Evolutionary conservation across 495 filamentous ascomycete genomes (phyloP).

Genomic region (Pseudomonodictys pantanalensis): DNA sequence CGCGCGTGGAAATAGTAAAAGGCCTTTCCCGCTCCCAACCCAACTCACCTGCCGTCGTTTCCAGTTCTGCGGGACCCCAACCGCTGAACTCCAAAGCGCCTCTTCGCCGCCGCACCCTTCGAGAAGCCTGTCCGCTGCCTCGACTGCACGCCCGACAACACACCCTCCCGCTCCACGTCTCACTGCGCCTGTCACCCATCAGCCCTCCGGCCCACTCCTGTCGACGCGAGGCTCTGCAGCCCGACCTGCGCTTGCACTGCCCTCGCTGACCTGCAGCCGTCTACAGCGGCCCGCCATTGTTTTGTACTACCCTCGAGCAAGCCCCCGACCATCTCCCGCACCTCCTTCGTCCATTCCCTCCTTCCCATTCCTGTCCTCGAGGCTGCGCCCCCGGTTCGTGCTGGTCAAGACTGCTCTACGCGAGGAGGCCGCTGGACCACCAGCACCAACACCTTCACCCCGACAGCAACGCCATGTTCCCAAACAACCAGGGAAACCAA

Average conservation of each 20-base stretch:
- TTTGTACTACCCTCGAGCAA: conserved; percentile 9
- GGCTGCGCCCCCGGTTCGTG: not conserved
- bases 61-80: not conserved
- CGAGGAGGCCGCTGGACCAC: not conserved
- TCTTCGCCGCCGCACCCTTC: not conserved
- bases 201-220: not conserved
- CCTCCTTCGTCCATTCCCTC: not conserved
- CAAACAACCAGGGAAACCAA: conserved; percentile 29
- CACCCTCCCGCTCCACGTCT: not conserved
- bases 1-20: conserved; percentile 21
- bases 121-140: conserved; percentile 3
- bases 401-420: not conserved
- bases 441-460: not conserved
- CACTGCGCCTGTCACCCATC: not conserved
- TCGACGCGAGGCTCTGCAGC: conserved; percentile 10
- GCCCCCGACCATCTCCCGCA: conserved; percentile 9
- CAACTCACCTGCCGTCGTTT: conserved; percentile 18
- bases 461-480: conserved; percentile 22
- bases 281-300: conserved; percentile 2
- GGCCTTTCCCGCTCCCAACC: conserved; percentile 21
- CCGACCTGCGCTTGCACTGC: conserved; percentile 15
- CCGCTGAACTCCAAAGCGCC: not conserved
- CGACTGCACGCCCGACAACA: not conserved
- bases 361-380: not conserved
- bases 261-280: conserved; percentile 27